Evolutionary conservation across 208 protist species (phyloP).

Genomic region (Acanthamoeba healyi): DNA sequence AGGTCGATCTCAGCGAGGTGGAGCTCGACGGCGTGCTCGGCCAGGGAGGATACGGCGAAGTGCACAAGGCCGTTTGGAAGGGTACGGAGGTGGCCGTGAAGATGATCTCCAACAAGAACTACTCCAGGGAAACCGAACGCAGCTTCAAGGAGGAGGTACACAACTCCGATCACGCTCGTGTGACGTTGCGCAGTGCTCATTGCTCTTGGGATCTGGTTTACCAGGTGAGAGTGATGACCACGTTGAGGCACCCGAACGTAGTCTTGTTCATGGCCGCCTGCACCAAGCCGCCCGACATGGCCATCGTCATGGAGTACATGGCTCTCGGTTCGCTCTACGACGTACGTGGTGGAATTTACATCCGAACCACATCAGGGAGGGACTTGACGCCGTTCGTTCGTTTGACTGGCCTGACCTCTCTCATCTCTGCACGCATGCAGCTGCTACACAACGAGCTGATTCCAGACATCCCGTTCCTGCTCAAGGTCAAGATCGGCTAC

Average conservation of each 20-base stretch:
- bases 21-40: background rate
- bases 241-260: slow-evolving; percentile 13
- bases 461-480: background rate
- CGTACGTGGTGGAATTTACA: background rate
- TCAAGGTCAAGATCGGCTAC: background rate
- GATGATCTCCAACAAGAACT: background rate
- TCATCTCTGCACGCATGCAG: background rate
- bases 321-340: slow-evolving; percentile 13
- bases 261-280: slow-evolving; percentile 47
- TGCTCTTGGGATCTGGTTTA: too few relatives aligned
- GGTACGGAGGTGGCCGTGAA: slow-evolving; percentile 49
- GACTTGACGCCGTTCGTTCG: too few relatives aligned
- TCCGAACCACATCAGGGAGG: too few relatives aligned
- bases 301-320: slow-evolving; percentile 55
- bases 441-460: slow-evolving; percentile 13
- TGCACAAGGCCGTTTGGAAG: slow-evolving; percentile 41
- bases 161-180: too few relatives aligned
- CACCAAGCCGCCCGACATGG: slow-evolving; percentile 8
- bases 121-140: background rate
- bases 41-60: slow-evolving; percentile 12
- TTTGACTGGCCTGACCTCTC: background rate
- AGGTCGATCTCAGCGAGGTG: slow-evolving; percentile 19
- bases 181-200: too few relatives aligned
- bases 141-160: slow-evolving; percentile 68
- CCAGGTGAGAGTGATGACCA: slow-evolving; percentile 21